Conservation (phyloP, 2,329 filamentous ascomycete genomes). For the Penicillium sp. region DNA sequence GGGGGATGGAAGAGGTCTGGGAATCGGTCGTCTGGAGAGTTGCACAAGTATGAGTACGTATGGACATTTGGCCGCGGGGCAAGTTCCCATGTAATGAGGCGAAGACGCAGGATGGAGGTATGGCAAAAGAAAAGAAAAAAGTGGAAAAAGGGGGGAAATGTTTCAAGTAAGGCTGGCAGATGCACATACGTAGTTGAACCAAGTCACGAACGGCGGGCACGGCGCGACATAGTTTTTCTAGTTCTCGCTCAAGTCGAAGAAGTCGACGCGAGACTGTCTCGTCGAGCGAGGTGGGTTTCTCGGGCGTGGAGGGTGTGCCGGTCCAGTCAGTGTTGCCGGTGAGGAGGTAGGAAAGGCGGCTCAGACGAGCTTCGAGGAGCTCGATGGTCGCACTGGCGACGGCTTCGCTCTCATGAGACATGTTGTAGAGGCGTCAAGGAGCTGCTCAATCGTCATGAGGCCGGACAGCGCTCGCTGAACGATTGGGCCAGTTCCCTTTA, state of each 20-base stretch:
- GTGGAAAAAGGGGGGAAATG: background rate
- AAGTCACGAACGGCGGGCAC: slow-evolving; percentile 39
- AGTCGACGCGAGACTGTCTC: slow-evolving; percentile 38
- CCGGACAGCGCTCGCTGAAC: background rate
- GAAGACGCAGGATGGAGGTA: background rate
- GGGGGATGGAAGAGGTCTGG: slow-evolving; percentile 39
- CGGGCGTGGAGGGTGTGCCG: slow-evolving; percentile 30
- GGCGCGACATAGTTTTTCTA: slow-evolving; percentile 33
- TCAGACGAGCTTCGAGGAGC: slow-evolving; percentile 41
- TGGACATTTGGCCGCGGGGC: background rate
- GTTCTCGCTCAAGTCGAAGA: slow-evolving; percentile 31
- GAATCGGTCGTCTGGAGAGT: slow-evolving; percentile 32
- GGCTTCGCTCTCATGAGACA: slow-evolving; percentile 31
- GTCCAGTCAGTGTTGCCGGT: slow-evolving; percentile 39
- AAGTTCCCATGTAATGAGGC: background rate
- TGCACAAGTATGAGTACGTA: background rate
- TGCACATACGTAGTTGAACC: slow-evolving; percentile 36
- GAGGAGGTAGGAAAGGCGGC: slow-evolving; percentile 41
- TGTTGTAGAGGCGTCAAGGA: slow-evolving; percentile 9
- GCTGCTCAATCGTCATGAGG: background rate
- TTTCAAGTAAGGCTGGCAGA: background rate
- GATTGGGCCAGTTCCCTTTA: background rate
- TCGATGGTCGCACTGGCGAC: slow-evolving; percentile 38
- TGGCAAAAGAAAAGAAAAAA: background rate
- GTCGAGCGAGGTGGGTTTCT: slow-evolving; percentile 31